Base-by-base conservation (phyloP, 2,329 filamentous ascomycete species). In the Aspergillus candidus region DNA sequence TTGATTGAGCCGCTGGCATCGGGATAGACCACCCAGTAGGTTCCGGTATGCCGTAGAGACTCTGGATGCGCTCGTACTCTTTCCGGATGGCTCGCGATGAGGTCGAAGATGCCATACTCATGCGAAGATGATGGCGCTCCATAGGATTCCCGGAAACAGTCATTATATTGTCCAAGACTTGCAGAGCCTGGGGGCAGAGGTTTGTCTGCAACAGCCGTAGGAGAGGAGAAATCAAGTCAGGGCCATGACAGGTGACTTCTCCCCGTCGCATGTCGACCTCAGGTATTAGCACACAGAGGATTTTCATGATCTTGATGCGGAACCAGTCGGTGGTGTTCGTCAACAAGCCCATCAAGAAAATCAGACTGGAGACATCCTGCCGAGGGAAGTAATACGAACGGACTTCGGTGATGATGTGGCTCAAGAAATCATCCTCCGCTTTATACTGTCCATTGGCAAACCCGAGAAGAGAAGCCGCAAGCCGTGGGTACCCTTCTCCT, bases 11-110 rank as follows among this genome's bases (percentile, higher is more conserved):
- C 1, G 91, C 91, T 12, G 93, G 93, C 62, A 94, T 81, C 0
- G 93, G 91, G 35, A 98, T 88, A 0, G 93, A 93, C 93, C 93
- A 98, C 2, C 93, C 93, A 12, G 88, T 93, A 15, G 89, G 84
- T 62, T 97, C 91, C 0, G 93, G 93, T 46, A 98, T 97, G 22
- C 94, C 94, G 63, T 97, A 98, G 30, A 98, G 71, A 59, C 89
- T 96, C 63, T 95, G 86, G 0, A 88, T 95, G 15, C 87, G 83
- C 61, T 95, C 91, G 56, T 95, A 97, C 67, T 97, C 90, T 62
- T 96, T 97, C 38, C 88, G 83, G 39, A 93, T 85, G 0, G 85
- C 82, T 55, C 86, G 85, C 0, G 89, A 93, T 2, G 89, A 88
- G 1, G 86, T 83, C 8, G 68, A 61, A 11, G 87, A 84, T 4